These are phyloP conservation scores for Apiotrichum veenhuisii DNA, from an alignment of 1,284 basidiomycete genomes.

Conservation along the genomic window DNA sequence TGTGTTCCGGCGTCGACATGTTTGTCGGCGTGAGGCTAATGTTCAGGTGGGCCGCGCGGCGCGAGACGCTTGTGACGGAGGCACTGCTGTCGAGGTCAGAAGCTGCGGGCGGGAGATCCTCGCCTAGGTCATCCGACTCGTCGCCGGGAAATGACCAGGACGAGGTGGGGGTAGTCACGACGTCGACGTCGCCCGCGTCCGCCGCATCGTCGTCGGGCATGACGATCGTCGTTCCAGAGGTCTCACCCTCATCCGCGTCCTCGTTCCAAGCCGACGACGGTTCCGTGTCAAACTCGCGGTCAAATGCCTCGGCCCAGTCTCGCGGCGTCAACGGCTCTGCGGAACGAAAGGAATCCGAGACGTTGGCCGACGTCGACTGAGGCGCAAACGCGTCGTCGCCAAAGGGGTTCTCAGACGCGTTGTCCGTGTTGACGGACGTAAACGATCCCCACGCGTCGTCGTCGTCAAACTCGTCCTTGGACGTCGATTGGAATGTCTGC, in stretches of 20 bases:
- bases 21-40: neutral
- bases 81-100: neutral
- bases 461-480: slow-evolving; percentile 30
- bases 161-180: slow-evolving; percentile 16
- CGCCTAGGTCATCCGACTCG: slow-evolving; percentile 34
- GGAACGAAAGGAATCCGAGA: slow-evolving; percentile 4
- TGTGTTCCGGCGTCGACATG: neutral
- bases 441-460: slow-evolving; percentile 48
- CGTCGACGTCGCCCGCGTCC: slow-evolving; percentile 7
- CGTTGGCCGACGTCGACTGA: neutral
- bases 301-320: slow-evolving; percentile 46
- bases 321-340: slow-evolving; percentile 35
- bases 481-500: slow-evolving; percentile 25
- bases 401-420: slow-evolving; percentile 41
- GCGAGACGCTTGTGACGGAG: neutral
- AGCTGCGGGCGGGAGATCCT: slow-evolving; percentile 34
- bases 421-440: slow-evolving; percentile 21
- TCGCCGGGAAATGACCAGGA: slow-evolving; percentile 40
- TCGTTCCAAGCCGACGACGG: neutral
- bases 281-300: slow-evolving; percentile 30
- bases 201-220: slow-evolving; percentile 8
- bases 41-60: neutral
- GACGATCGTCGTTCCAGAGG: too few relatives aligned
- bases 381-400: slow-evolving; percentile 39
- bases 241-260: neutral